Base-by-base conservation (phyloP, 2,329 filamentous ascomycete genomes). In the Beauveria varroae region DNA sequence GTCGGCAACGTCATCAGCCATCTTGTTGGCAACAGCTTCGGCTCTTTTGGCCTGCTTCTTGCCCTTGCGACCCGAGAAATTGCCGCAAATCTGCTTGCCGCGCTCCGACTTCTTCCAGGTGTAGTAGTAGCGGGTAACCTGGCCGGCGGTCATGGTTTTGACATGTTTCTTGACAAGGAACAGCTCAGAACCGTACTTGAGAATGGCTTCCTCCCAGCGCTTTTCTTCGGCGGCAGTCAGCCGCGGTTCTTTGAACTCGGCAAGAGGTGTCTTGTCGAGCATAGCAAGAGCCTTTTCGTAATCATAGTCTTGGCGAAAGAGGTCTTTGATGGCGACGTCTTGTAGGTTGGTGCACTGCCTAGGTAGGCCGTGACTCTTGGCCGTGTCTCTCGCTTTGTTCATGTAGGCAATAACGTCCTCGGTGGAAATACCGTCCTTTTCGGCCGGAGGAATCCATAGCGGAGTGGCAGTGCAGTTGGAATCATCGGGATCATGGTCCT, bases 51-150 rank as follows among this genome's bases (percentile, higher is more conserved):
- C 86, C 70, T 96, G 91, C 74, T 95, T 96, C 73, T 93, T 96
- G 61, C 91, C 90, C 71, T 96, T 96, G 51, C 93, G 86, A 12
- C 90, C 91, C 56, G 90, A 86, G 68, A 89, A 96, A 65, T 87
- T 90, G 63, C 91, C 91, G 93, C 95, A 97, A 24, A 99, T 86
- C 67, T 95, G 86, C 70, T 85, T 87, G 46, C 95, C 95, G 62
- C 88, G 86, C 2, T 88, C 83, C 0, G 91, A 91, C 75, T 98
- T 98, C 77, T 99, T 99, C 95, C 95, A 99, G 66, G 90, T 90
- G 72, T 99, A 99, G 75, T 98, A 99, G 71, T 90, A 96, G 3
- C 95, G 89, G 28, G 96, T 91, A 64, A 97, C 88, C 62, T 91
- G 85, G 56, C 88, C 86, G 64, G 92, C 86, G 46, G 85, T 86